Conservation (phyloP, 2,329 filamentous ascomycete species). For the Knoxdaviesia proteae region DNA sequence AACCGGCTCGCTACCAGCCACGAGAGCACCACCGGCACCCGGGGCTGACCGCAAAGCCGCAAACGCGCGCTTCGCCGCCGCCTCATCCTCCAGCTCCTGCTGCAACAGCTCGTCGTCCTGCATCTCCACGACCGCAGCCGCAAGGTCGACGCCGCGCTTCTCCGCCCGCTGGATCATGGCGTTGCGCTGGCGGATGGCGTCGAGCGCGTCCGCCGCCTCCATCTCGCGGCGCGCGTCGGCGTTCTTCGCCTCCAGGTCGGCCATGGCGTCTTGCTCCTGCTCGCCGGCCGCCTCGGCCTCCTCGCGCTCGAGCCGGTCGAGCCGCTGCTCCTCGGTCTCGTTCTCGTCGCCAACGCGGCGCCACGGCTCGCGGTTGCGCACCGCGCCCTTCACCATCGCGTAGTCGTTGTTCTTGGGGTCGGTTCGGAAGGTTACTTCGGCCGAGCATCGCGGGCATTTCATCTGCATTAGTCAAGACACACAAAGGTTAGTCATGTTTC, state of each 20-base stretch:
- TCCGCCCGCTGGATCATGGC: conserved; percentile 63
- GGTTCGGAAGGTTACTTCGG: conserved; percentile 81
- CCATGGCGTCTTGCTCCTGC: conserved; percentile 78
- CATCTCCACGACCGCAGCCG: conserved; percentile 28
- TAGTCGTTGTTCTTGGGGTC: conserved; percentile 95
- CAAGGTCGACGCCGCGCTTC: conserved; percentile 42
- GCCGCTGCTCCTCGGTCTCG: conserved; percentile 70
- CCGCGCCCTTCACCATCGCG: conserved; percentile 57
- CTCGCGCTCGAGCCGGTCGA: conserved; percentile 67
- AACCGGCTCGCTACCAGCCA: background rate
- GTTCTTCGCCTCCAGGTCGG: conserved; percentile 83
- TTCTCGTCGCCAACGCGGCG: conserved; percentile 37
- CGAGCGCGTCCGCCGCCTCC: conserved; percentile 85
- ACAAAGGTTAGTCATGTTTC: background rate
- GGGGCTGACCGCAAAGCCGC: conserved; percentile 18
- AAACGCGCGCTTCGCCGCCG: conserved; percentile 63
- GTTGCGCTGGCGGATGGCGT: conserved; percentile 85
- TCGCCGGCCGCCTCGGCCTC: conserved; percentile 40
- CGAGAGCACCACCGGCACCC: conserved; percentile 1
- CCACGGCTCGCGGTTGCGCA: conserved; percentile 90
- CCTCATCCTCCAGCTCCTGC: conserved; percentile 65
- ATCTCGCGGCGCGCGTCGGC: conserved; percentile 85
- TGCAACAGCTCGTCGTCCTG: conserved; percentile 37
- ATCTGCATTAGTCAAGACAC: conserved; percentile 20
- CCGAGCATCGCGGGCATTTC: conserved; percentile 66